phyloP scores from a whole-genome alignment of 2,329 filamentous ascomycete species.

The Phoma sp. region DNA sequence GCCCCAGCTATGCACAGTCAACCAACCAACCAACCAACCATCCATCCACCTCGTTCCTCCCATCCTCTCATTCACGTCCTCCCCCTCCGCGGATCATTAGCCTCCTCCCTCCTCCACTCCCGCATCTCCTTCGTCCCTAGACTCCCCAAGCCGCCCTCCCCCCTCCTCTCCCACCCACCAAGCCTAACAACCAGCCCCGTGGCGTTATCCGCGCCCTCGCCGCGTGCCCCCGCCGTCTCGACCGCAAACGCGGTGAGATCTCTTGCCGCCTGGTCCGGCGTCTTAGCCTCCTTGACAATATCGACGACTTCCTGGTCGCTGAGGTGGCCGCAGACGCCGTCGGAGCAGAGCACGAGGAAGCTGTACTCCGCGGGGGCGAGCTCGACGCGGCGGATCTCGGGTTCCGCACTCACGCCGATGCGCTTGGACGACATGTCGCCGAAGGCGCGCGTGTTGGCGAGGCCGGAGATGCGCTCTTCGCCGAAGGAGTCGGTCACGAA shows the following conservation, averaged over 20 bases:
- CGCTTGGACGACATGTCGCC: slow-evolving; percentile 92
- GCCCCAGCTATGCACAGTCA: no score
- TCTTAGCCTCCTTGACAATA: slow-evolving; percentile 89
- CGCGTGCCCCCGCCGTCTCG: slow-evolving; percentile 68
- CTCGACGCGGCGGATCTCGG: slow-evolving; percentile 81
- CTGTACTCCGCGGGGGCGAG: slow-evolving; percentile 83
- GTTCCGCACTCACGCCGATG: slow-evolving; percentile 92
- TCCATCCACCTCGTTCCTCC: no score
- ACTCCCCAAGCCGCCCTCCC: slow-evolving; percentile 86
- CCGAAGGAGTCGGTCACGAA: slow-evolving; percentile 97
- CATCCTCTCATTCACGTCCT: slow-evolving; percentile 53
- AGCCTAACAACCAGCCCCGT: slow-evolving; percentile 68
- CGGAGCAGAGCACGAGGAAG: slow-evolving; percentile 86
- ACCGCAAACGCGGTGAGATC: slow-evolving; percentile 86
- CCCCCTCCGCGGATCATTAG: slow-evolving; percentile 77
- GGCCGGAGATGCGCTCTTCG: slow-evolving; percentile 90
- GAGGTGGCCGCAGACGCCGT: slow-evolving; percentile 86
- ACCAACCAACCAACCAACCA: no score
- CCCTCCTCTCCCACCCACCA: slow-evolving; percentile 71
- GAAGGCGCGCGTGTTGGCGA: slow-evolving; percentile 93
- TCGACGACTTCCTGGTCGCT: slow-evolving; percentile 96
- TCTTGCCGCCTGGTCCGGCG: slow-evolving; percentile 82
- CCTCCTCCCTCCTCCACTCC: slow-evolving; percentile 80
- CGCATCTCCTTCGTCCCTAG: slow-evolving; percentile 91
- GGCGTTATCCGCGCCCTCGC: slow-evolving; percentile 62